These are phyloP conservation scores for Trypanosoma platydactyli DNA, from an alignment of 208 protist genomes.

Conservation along the genomic window DNA sequence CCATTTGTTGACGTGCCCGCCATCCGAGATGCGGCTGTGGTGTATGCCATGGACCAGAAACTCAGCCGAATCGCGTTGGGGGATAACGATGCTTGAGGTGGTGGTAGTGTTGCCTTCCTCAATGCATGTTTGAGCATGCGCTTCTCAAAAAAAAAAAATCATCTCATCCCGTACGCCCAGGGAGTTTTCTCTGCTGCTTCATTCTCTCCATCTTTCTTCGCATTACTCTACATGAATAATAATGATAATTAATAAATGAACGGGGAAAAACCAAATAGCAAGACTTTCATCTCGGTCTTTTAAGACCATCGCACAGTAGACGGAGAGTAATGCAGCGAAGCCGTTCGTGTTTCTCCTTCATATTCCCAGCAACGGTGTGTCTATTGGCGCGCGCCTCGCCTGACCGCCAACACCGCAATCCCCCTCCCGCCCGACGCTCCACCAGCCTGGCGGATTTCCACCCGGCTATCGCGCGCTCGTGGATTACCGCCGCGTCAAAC, in stretches of 20 bases:
- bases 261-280: neutral
- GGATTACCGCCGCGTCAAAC: conserved; percentile 73
- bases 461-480: conserved; percentile 63
- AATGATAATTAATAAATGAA: too few relatives aligned
- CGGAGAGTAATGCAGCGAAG: conserved; percentile 3
- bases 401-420: neutral
- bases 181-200: too few relatives aligned
- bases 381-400: neutral
- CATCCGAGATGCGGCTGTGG: conserved; percentile 12
- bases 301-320: conserved; percentile 17
- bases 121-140: conserved; percentile 1
- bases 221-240: conserved; percentile 6
- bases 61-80: conserved; percentile 30
- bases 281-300: conserved; percentile 23
- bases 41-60: conserved; percentile 23
- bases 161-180: too few relatives aligned
- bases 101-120: neutral
- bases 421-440: neutral
- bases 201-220: neutral
- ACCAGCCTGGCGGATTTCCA: conserved; percentile 52
- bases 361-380: conserved; percentile 6
- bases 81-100: neutral
- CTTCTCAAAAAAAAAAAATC: conserved; percentile 5
- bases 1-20: conserved; percentile 20
- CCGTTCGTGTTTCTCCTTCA: conserved; percentile 7